A percentile compares a stretch with the other conserved stretches of the same genome.
phyloP scores from a whole-genome alignment of 305 asterid species.

The Fraxinus dipetala region DNA sequence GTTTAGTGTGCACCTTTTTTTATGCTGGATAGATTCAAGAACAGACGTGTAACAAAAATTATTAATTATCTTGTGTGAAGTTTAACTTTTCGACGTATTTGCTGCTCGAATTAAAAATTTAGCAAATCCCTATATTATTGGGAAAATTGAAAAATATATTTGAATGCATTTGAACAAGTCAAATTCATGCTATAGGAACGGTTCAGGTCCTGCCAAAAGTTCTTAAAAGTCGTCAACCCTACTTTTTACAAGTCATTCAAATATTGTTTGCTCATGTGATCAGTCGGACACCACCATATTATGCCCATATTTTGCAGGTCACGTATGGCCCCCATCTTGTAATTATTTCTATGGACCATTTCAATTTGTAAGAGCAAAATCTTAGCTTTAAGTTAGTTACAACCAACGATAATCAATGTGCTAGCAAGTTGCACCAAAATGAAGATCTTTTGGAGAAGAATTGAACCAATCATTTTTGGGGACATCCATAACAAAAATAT shows the following conservation, averaged over 20 bases:
- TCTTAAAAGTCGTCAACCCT: neutral
- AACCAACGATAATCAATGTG: neutral
- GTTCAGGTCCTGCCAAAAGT: neutral
- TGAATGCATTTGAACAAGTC: neutral
- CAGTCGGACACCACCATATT: neutral
- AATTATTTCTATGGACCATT: constrained; percentile 16
- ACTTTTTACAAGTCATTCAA: neutral
- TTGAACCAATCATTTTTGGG: neutral
- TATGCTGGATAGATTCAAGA: neutral
- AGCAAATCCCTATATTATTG: neutral
- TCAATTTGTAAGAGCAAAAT: neutral
- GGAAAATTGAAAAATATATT: neutral
- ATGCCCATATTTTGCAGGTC: neutral
- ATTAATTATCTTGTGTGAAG: neutral
- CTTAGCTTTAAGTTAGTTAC: neutral
- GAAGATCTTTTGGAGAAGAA: neutral
- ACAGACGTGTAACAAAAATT: neutral
- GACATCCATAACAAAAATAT: neutral
- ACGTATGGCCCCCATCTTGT: constrained; percentile 8
- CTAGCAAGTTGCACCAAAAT: constrained; percentile 8
- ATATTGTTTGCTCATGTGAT: neutral
- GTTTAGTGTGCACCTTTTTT: neutral
- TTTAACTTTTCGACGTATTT: neutral
- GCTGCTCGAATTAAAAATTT: neutral
- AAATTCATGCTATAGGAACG: neutral